These are phyloP conservation scores for Citrus unshiu DNA, from an alignment of 345 rosid species.

Conservation along the genomic window DNA sequence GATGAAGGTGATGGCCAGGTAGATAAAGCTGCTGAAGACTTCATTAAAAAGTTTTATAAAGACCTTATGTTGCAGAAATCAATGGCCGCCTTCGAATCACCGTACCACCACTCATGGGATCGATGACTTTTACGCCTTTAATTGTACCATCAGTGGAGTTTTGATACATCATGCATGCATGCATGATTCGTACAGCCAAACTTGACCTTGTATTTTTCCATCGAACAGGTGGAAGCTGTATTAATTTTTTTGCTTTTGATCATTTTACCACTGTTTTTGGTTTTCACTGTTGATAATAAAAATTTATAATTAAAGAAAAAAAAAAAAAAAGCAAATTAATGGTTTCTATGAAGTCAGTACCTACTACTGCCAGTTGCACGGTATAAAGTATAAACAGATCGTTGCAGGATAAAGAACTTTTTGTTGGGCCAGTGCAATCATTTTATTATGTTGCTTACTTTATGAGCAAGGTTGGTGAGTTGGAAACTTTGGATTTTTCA, in stretches of 20 bases:
- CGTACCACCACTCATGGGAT: constrained; percentile 45
- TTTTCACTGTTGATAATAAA: constrained; percentile 3
- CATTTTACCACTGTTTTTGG: neutral
- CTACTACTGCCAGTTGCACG: neutral
- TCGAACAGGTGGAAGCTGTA: neutral
- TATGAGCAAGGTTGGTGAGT: neutral
- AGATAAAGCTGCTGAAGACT: constrained; percentile 86
- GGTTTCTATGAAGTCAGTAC: neutral
- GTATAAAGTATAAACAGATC: neutral
- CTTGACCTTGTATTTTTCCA: too few relatives aligned
- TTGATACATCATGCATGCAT: neutral
- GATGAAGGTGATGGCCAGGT: constrained; percentile 55
- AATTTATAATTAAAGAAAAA: neutral
- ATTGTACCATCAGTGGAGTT: constrained; percentile 1
- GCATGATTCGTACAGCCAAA: too few relatives aligned
- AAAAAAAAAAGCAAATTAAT: neutral
- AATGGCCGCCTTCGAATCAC: constrained; percentile 43
- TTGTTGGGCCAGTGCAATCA: neutral
- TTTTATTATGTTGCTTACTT: neutral
- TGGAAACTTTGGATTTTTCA: neutral
- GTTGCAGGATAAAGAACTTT: neutral
- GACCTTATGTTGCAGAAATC: constrained; percentile 57
- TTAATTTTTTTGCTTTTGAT: neutral
- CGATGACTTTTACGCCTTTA: constrained; percentile 20
- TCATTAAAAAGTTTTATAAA: constrained; percentile 70